Evolutionary conservation across 345 rosid genomes (phyloP), one percentile per base, ranked within the genome.

Genomic region (Eucalyptus globulus): DNA sequence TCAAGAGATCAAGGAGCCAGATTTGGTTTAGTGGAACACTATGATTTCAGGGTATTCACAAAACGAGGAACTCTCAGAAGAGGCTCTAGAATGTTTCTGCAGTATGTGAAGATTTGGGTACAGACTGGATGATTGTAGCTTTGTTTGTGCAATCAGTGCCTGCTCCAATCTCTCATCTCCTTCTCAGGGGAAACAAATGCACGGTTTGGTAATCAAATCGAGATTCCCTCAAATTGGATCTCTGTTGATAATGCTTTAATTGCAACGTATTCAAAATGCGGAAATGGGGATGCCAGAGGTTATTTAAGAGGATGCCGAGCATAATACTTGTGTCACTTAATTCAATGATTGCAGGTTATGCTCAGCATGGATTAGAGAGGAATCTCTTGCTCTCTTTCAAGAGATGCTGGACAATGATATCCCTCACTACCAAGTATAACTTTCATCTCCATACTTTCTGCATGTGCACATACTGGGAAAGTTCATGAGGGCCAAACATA

Each of bases 1-100:
- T 86, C 91, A 90, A 80, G 99, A 96, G 94, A 92, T 95, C 90
- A 69, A 53, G 17, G 88, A 88, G 22, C 95, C 95, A 76, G 99
- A 97, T 91, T 93, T 94, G 90, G 96, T 97, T 92, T 92, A 96
- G 16, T 97, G 99, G 99, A 97, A 97, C 92, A 96, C 99, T 2
- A 95, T 97, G 97, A 95, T 97, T 91, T 95, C 95, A 12, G 99
- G 98, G 54, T 97, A 96, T 89, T 96, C 99, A 3, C 92, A 92
- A 90, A 91, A 93, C 40, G 96, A 95, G 89, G 96, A 93, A 45
- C 93, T 95, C 80, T 94, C 95, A 22, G 95, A 93, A 89, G 95
- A 94, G 91, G 98, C 99, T 92, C 93, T 97, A 49, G 89, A 88
- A 87, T 93, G 94, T 93, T 97, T 97, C 62, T 91, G 90, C 87